A percentile compares a stretch with the other conserved stretches of the same genome.
Evolutionary conservation across 2,329 filamentous ascomycete species (phyloP).

Genomic region (Penicillium brevicompactum): DNA sequence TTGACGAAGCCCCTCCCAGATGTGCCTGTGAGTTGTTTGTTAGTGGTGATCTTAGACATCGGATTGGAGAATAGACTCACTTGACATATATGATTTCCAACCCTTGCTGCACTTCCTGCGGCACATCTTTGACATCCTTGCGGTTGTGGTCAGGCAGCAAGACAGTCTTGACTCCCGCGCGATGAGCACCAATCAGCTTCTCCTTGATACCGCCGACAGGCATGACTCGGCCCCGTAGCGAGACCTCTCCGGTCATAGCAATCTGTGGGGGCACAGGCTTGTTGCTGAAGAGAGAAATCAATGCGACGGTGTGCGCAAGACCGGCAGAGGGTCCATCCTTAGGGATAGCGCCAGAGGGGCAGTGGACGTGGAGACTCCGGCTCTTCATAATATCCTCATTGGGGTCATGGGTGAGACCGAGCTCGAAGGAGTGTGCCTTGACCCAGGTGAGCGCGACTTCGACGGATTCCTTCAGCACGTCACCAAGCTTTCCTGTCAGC

Average conservation of each 20-base stretch:
- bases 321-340: constrained; percentile 87
- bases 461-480: constrained; percentile 95
- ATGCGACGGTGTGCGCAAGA: constrained; percentile 88
- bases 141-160: constrained; percentile 83
- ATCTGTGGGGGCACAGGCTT: constrained; percentile 86
- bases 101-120: constrained; percentile 82
- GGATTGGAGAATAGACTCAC: constrained; percentile 55
- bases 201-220: constrained; percentile 98
- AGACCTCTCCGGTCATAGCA: constrained; percentile 86
- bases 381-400: constrained; percentile 94
- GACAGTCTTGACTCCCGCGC: constrained; percentile 93
- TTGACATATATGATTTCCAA: constrained; percentile 86
- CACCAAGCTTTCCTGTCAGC: constrained; percentile 92
- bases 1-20: constrained; percentile 88
- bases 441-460: constrained; percentile 97
- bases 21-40: constrained; percentile 61
- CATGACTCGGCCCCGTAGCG: constrained; percentile 84
- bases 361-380: constrained; percentile 92
- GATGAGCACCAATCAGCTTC: constrained; percentile 91
- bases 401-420: constrained; percentile 78
- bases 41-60: constrained; percentile 9
- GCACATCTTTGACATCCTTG: constrained; percentile 90
- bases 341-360: constrained; percentile 89
- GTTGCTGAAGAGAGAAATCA: constrained; percentile 86
- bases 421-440: constrained; percentile 89